A percentile compares a stretch with the other conserved stretches of the same genome.
Evolutionary conservation across 495 filamentous ascomycete species (phyloP).

Genomic region (Xylaria cubensis): DNA sequence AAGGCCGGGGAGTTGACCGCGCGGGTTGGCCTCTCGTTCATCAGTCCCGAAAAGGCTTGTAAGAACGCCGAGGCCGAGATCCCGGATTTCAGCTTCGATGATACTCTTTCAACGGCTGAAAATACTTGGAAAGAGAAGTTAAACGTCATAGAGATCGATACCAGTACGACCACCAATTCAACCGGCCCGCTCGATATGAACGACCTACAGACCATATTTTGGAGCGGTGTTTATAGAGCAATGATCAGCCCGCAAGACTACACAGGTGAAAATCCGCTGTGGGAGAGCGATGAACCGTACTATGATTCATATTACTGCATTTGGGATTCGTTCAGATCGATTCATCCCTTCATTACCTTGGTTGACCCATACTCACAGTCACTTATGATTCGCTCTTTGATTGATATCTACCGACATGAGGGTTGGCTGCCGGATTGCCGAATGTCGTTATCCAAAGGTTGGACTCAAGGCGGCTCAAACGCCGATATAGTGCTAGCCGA

Average conservation of each 20-base stretch:
- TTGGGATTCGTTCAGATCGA: slow-evolving; percentile 73
- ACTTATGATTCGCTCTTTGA: slow-evolving; percentile 66
- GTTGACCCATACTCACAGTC: slow-evolving; percentile 68
- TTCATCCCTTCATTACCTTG: slow-evolving; percentile 69
- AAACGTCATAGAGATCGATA: slow-evolving; percentile 56
- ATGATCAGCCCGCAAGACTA: slow-evolving; percentile 75
- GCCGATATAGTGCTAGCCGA: slow-evolving; percentile 72
- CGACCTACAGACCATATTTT: slow-evolving; percentile 63
- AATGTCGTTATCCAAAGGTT: slow-evolving; percentile 69
- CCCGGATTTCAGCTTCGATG: slow-evolving; percentile 63
- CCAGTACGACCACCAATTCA: slow-evolving; percentile 51
- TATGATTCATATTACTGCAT: slow-evolving; percentile 75
- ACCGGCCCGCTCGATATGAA: slow-evolving; percentile 48
- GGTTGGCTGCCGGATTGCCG: slow-evolving; percentile 71
- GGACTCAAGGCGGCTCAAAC: slow-evolving; percentile 75
- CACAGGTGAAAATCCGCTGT: slow-evolving; percentile 75
- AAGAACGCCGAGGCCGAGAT: slow-evolving; percentile 66
- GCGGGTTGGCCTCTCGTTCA: slow-evolving; percentile 69
- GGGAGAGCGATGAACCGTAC: slow-evolving; percentile 72
- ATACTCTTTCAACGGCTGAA: slow-evolving; percentile 55
- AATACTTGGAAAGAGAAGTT: slow-evolving; percentile 66
- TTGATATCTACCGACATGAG: slow-evolving; percentile 72
- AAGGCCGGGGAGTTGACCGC: slow-evolving; percentile 53
- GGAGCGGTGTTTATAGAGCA: slow-evolving; percentile 68
- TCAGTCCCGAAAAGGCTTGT: slow-evolving; percentile 67